A percentile compares a stretch with the other conserved stretches of the same genome.
Conservation (phyloP, 1,284 basidiomycete genomes). For the Schizophyllum commune region DNA sequence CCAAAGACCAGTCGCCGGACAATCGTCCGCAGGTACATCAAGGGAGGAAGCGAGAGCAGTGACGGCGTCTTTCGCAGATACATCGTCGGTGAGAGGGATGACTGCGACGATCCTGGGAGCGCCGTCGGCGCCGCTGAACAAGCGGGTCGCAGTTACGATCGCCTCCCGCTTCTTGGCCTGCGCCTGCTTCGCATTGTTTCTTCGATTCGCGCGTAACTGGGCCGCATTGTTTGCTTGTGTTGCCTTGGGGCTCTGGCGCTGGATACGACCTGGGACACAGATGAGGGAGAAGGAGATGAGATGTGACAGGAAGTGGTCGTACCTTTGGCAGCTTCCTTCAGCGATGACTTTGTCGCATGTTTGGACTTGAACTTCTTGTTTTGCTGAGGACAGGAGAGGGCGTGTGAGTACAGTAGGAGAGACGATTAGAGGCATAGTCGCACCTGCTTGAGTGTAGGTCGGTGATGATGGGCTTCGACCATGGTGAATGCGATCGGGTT, state of each 20-base stretch:
- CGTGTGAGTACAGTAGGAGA: not conserved
- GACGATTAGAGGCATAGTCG: conserved; percentile 8
- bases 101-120: conserved; percentile 77
- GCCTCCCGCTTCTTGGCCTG: conserved; percentile 66
- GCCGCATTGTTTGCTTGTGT: conserved; percentile 30
- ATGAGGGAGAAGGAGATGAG: not conserved
- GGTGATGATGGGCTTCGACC: conserved; percentile 50
- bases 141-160: conserved; percentile 60
- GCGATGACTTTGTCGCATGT: conserved; percentile 76
- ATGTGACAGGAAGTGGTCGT: conserved; percentile 7
- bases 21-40: conserved; percentile 48
- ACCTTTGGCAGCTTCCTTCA: conserved; percentile 84
- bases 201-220: conserved; percentile 61
- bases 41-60: conserved; percentile 59
- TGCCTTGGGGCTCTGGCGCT: conserved; percentile 47
- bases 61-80: conserved; percentile 45
- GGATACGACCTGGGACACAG: conserved; percentile 39
- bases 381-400: conserved; percentile 36
- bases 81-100: conserved; percentile 68
- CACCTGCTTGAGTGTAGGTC: conserved; percentile 83
- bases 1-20: conserved; percentile 50
- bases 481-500: conserved; percentile 15
- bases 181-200: conserved; percentile 75
- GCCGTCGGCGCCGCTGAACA: conserved; percentile 73
- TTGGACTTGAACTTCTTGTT: conserved; percentile 90